Base-by-base conservation (phyloP, 2,329 filamentous ascomycete species). In the Sporothrix inflata region DNA sequence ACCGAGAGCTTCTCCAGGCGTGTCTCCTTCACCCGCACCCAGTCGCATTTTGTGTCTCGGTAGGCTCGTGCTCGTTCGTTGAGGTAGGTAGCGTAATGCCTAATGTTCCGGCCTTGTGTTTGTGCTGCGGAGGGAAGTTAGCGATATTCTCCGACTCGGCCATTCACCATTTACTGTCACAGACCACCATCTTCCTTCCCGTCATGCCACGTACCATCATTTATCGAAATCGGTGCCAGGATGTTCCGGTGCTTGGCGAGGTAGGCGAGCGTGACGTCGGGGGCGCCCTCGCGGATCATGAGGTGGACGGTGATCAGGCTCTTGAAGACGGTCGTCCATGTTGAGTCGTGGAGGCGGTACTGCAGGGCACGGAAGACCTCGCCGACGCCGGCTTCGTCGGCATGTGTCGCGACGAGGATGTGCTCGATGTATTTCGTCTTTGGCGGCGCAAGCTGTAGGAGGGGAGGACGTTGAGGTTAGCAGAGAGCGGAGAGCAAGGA, bases 271-370 rank as follows among this genome's bases (percentile, higher is more conserved):
- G 96, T 97, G 66, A 94, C 92, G 80, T 98, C 94, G 45, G 91
- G 90, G 75, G 94, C 91, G 70, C 96, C 96, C 83, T 99, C 96
- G 76, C 96, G 90, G 80, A 99, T 96, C 96, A 99, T 98, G 74
- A 98, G 85, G 81, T 99, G 96, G 63, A 97, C 90, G 66, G 97
- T 96, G 78, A 98, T 97, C 76, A 99, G 86, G 77, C 94, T 91
- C 85, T 99, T 99, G 90, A 98, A 97, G 75, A 97, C 95, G 72
- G 98, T 94, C n/a, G 96, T 99, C 96, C 96, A 99, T 86, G 96
- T 97, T 76, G 95, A 95, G 81, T 99, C 96, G 80, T 94, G 91
- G 76, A 99, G 83, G 69, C 96, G 90, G 80, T 94, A 90, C 80
- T 97, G 94, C 71, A 99, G 85, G 55, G 94, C 93, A 74, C 96